Percentiles rank a stretch among this genome's conserved stretches.
phyloP scores from a whole-genome alignment of 1,139 yeast species.

The Martiniozyma asiatica region DNA sequence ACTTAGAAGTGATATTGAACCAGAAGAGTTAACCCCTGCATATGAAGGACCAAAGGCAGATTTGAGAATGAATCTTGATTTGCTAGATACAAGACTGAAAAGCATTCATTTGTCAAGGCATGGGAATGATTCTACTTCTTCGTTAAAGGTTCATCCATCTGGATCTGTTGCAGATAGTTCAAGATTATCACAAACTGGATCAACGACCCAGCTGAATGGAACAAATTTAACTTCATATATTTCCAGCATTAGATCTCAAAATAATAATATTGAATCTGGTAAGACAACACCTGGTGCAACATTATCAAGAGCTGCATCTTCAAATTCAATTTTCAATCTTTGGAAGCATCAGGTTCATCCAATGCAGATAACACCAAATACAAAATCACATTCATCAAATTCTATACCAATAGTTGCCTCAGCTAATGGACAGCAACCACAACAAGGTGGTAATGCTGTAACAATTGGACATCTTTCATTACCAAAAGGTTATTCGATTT shows the following conservation, averaged over 20 bases:
- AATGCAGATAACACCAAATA: conserved; percentile 1
- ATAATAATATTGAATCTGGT: background rate
- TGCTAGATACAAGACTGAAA: conserved; percentile 20
- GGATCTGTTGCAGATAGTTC: conserved; percentile 20
- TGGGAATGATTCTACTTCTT: background rate
- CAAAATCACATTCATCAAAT: background rate
- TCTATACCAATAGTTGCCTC: conserved; percentile 4
- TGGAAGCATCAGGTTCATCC: too few species aligned
- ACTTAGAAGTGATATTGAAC: conserved; percentile 33
- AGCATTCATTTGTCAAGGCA: conserved; percentile 12
- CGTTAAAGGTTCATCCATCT: conserved; percentile 8
- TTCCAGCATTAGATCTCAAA: conserved; percentile 1
- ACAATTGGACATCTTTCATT: too few species aligned
- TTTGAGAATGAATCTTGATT: conserved; percentile 18
- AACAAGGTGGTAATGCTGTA: too few species aligned
- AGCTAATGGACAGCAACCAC: background rate
- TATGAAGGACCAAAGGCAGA: conserved; percentile 44
- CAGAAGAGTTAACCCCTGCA: conserved; percentile 47
- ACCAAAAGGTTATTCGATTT: too few species aligned
- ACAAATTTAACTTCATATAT: background rate
- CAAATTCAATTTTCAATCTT: conserved; percentile 2
- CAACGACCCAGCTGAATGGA: conserved; percentile 4
- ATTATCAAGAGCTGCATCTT: conserved; percentile 12
- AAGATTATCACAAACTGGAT: conserved; percentile 17
- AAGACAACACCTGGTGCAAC: conserved; percentile 3